Conservation (phyloP, 2,329 filamentous ascomycete species). For the Arthrocladium fulminans region DNA sequence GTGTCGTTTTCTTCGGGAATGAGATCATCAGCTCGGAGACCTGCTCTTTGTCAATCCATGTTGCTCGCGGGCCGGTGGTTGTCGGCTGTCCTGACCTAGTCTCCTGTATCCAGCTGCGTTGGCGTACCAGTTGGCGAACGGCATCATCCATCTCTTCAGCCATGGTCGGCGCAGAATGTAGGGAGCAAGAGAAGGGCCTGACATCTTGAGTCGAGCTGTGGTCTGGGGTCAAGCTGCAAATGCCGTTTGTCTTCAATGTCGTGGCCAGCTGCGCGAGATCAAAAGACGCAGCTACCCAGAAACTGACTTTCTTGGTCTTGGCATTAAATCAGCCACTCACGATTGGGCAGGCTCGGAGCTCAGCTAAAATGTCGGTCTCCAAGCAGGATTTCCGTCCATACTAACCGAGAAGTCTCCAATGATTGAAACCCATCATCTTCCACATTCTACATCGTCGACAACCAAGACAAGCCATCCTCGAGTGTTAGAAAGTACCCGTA, state of each 20-base stretch:
- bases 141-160: conserved; percentile 69
- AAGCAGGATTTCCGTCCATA: background rate
- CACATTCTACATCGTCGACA: too few relatives aligned
- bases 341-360: conserved; percentile 6
- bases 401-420: background rate
- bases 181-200: conserved; percentile 61
- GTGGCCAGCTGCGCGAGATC: conserved; percentile 4
- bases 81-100: conserved; percentile 58
- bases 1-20: conserved; percentile 84
- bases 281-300: conserved; percentile 3
- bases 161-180: conserved; percentile 78
- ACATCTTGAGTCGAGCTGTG: conserved; percentile 45
- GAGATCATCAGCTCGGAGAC: conserved; percentile 77
- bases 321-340: conserved; percentile 6
- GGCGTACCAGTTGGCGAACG: conserved; percentile 79
- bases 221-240: background rate
- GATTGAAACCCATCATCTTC: too few relatives aligned
- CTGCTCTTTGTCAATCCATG: conserved; percentile 15
- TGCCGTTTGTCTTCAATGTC: background rate
- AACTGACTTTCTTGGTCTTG: conserved; percentile 3
- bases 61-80: background rate
- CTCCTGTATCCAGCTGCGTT: conserved; percentile 86
- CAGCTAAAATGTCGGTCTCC: conserved; percentile 5
- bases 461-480: too few relatives aligned
- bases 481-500: too few relatives aligned